phyloP scores from a whole-genome alignment of 176 grass and related monocot genomes.

The Hordeum marinum region DNA sequence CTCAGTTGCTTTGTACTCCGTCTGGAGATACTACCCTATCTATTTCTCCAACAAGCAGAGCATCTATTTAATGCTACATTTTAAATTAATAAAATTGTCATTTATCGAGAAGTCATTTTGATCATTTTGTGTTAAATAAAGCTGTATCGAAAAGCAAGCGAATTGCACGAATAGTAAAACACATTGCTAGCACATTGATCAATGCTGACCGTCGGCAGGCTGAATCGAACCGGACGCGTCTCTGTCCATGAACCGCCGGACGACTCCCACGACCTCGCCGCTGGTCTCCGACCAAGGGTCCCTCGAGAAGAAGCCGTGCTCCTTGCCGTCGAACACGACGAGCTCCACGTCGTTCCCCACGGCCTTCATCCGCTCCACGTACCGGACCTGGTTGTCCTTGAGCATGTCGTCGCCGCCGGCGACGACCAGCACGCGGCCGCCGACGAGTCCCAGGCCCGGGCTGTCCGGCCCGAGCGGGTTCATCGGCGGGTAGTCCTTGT shows the following conservation, averaged over 20 bases:
- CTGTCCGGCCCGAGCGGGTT: conserved; percentile 36
- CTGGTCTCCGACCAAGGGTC: conserved; percentile 25
- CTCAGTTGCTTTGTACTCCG: too few species aligned
- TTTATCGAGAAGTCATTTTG: too few species aligned
- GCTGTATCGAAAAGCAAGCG: too few species aligned
- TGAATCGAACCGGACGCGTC: neutral
- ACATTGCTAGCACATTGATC: neutral
- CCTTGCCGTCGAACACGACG: conserved; percentile 4
- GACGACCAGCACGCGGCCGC: conserved; percentile 26
- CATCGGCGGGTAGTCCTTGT: conserved; percentile 18
- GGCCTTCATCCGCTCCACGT: conserved; percentile 27
- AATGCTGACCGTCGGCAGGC: neutral
- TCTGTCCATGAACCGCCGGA: conserved; percentile 27
- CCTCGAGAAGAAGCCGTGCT: conserved; percentile 38
- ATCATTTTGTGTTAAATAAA: too few species aligned
- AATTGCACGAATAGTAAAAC: neutral
- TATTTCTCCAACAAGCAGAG: too few species aligned
- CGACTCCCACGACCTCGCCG: neutral
- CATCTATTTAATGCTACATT: too few species aligned
- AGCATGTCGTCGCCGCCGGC: conserved; percentile 32
- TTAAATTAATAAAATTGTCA: too few species aligned
- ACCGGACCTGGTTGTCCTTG: conserved; percentile 31
- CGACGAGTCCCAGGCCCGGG: neutral
- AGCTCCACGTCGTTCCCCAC: conserved; percentile 38
- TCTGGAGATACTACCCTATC: too few species aligned